Evolutionary conservation across 192 early-diverging fungal species (phyloP), one percentile per base, ranked within the genome.

Genomic region (Obelidium mucronatum): DNA sequence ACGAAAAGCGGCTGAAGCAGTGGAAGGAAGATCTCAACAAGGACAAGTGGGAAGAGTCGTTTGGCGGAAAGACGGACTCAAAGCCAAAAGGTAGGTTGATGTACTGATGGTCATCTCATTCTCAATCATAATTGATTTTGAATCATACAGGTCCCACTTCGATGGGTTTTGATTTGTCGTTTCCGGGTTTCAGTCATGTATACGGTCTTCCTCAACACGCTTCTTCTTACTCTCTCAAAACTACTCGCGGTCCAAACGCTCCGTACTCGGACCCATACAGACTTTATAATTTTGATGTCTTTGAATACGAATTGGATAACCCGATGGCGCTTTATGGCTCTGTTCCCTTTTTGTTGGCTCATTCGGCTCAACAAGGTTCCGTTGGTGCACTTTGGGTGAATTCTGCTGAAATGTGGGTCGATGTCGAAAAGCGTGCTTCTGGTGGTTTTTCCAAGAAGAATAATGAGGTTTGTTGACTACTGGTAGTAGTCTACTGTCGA

Each of bases 141-240:
- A n/a, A n/a, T n/a, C n/a, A n/a, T 51, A 51, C 48, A 94, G 93
- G 97, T 1, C 96, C 97, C 28, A 90, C 93, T 68, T 98, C 97
- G 0, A 90, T 98, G 81, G 97, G 93, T 19, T 80, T 99, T 73
- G 98, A 99, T 81, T 86, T 99, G 26, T 82, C 88, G 17, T 99
- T 99, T 80, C 90, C 89, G 54, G 94, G 93, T 8, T 92, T 90
- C 69, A 76, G 79, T 42, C 90, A 99, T 80, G 92, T 97, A 15
- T 99, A 98, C 79, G 98, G 98, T 51, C 91, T 99, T 67, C 96
- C 98, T 0, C 93, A 98, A 83, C 98, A 99, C 76, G 90, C 96
- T 1, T 79, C 94, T 52, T 83, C 86, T n/a, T 90, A 95, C 78
- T 91, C 92, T 24, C 89, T 99, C 54, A 94, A 93, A 78, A 78